phyloP scores from a whole-genome alignment of 225 moss, liverwort and hornwort species.

The Sphagnum contortum region DNA sequence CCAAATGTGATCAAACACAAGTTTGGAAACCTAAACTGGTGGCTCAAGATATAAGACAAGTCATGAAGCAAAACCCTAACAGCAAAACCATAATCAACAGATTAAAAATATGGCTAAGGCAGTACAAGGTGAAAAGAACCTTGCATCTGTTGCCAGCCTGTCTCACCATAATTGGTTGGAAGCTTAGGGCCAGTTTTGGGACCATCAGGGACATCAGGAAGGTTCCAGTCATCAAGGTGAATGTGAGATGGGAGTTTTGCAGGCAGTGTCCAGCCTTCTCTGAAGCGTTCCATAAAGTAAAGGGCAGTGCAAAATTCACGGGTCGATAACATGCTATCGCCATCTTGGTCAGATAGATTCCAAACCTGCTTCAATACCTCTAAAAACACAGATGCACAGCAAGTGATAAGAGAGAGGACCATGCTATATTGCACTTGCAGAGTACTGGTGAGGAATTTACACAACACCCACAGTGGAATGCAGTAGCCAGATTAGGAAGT shows the following conservation, averaged over 20 bases:
- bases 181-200: slow-evolving; percentile 8
- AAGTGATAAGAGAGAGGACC: too few relatives aligned
- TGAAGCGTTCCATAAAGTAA: slow-evolving; percentile 90
- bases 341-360: slow-evolving; percentile 95
- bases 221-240: slow-evolving; percentile 40
- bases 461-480: too few relatives aligned
- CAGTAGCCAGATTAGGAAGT: too few relatives aligned
- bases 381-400: slow-evolving; percentile 18
- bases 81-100: background rate
- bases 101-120: too few relatives aligned
- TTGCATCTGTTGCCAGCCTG: slow-evolving; percentile 75
- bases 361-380: slow-evolving; percentile 98
- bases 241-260: slow-evolving; percentile 71
- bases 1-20: too few relatives aligned
- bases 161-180: slow-evolving; percentile 25
- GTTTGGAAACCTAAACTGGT: too few relatives aligned
- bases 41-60: background rate
- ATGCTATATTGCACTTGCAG: too few relatives aligned
- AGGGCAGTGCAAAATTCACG: slow-evolving; percentile 91
- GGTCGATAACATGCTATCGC: slow-evolving; percentile 84
- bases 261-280: slow-evolving; percentile 81
- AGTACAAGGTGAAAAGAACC: slow-evolving; percentile 21
- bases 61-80: background rate
- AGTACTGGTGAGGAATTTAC: too few relatives aligned
- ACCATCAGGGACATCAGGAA: background rate